A percentile compares a stretch with the other conserved stretches of the same genome.
Evolutionary conservation across 2,329 filamentous ascomycete genomes (phyloP).

Genomic region (Ophiocordyceps camponoti-saundersi): DNA sequence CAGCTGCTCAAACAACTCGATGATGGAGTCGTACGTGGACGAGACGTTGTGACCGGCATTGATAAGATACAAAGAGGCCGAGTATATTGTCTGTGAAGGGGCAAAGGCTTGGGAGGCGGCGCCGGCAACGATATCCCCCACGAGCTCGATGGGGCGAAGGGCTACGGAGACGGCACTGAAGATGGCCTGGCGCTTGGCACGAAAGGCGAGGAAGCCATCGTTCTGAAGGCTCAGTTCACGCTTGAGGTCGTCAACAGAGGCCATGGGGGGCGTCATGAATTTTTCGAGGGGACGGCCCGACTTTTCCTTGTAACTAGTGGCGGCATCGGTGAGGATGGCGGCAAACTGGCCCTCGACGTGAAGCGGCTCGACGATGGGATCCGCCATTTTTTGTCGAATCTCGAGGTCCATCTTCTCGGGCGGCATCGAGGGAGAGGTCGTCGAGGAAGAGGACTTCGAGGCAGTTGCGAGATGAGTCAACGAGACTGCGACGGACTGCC

Average conservation of each 20-base stretch:
- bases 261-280: constrained; percentile 16
- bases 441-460: no score
- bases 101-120: constrained; percentile 20
- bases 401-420: background rate
- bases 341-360: constrained; percentile 7
- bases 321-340: constrained; percentile 16
- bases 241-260: constrained; percentile 14
- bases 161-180: constrained; percentile 15
- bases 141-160: constrained; percentile 19
- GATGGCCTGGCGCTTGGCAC: constrained; percentile 15
- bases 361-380: background rate
- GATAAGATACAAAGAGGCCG: constrained; percentile 24
- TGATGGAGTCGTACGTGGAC: constrained; percentile 24
- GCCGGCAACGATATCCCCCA: constrained; percentile 20
- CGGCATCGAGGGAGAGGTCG: background rate
- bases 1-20: constrained; percentile 23
- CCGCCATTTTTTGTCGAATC: background rate
- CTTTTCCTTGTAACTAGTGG: constrained; percentile 14
- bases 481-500: background rate
- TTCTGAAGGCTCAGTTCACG: constrained; percentile 17
- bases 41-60: constrained; percentile 26
- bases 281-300: constrained; percentile 12
- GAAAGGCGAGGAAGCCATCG: constrained; percentile 17
- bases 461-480: background rate
- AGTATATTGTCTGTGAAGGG: constrained; percentile 22